A percentile compares a stretch with the other conserved stretches of the same genome.
Evolutionary conservation across 352 stramenopile species (phyloP).

Genomic region (Globisporangium solare): DNA sequence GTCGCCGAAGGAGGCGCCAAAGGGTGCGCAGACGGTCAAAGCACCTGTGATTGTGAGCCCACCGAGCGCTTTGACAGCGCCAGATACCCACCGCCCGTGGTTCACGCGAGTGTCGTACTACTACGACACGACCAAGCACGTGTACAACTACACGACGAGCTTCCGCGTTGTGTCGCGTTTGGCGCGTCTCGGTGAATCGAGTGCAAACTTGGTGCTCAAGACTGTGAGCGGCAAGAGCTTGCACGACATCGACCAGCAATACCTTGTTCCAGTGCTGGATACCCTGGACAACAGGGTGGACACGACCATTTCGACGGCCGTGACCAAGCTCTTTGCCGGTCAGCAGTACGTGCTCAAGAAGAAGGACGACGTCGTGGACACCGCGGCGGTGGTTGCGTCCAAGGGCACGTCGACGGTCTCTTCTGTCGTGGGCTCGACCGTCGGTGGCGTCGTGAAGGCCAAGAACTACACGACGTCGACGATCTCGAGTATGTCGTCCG

Average conservation of each 20-base stretch:
- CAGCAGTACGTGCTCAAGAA: conserved; percentile 65
- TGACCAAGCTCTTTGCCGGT: conserved; percentile 48
- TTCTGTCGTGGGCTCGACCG: conserved; percentile 32
- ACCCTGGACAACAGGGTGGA: conserved; percentile 70
- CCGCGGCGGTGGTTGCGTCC: conserved; percentile 31
- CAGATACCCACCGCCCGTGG: conserved; percentile 44
- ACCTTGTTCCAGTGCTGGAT: conserved; percentile 42
- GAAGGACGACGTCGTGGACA: conserved; percentile 52
- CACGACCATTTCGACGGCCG: conserved; percentile 39
- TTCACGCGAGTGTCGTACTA: conserved; percentile 76
- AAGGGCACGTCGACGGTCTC: conserved; percentile 41
- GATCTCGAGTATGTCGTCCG: conserved; percentile 26
- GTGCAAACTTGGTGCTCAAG: conserved; percentile 54
- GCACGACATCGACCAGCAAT: conserved; percentile 46
- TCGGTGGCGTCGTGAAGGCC: conserved; percentile 37
- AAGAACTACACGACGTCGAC: conserved; percentile 63
- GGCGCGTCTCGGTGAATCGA: conserved; percentile 60
- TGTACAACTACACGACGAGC: conserved; percentile 83
- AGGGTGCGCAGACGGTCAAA: conserved; percentile 1
- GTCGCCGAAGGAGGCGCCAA: conserved; percentile 6
- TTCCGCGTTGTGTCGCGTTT: conserved; percentile 62
- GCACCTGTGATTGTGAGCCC: not conserved
- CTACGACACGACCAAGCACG: conserved; percentile 72
- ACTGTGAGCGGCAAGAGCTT: conserved; percentile 60
- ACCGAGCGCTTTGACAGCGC: conserved; percentile 1